These are phyloP conservation scores for Viola odorata DNA, from an alignment of 345 rosid genomes.

Conservation along the genomic window DNA sequence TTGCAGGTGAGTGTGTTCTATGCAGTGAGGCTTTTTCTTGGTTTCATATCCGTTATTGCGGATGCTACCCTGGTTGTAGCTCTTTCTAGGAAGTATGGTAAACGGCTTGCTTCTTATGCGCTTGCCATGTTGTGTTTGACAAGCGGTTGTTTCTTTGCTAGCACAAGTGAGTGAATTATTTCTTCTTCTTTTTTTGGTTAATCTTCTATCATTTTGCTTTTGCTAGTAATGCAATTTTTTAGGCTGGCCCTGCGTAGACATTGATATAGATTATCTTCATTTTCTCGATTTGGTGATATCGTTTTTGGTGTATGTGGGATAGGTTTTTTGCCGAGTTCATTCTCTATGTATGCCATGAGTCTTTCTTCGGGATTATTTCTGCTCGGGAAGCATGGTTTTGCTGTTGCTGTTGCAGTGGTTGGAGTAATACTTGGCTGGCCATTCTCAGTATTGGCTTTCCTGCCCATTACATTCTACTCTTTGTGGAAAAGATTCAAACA, in stretches of 20 bases:
- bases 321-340: conserved; percentile 98
- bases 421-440: conserved; percentile 99
- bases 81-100: conserved; percentile 85
- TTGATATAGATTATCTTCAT: neutral
- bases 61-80: conserved; percentile 87
- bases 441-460: conserved; percentile 86
- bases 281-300: neutral
- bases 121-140: conserved; percentile 95
- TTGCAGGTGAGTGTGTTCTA: conserved; percentile 81
- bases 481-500: conserved; percentile 60
- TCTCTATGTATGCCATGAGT: conserved; percentile 95
- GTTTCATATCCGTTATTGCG: conserved; percentile 64
- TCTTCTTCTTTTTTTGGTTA: neutral
- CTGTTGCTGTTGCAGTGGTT: conserved; percentile 65
- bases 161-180: conserved; percentile 69
- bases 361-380: conserved; percentile 89
- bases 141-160: conserved; percentile 98
- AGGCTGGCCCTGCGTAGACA: neutral
- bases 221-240: no score
- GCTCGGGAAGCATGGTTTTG: conserved; percentile 62
- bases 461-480: conserved; percentile 64
- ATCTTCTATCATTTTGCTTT: no score
- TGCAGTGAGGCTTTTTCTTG: conserved; percentile 92
- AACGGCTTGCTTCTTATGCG: conserved; percentile 81
- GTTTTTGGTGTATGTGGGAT: neutral